Percentiles rank a stretch among this genome's conserved stretches.
phyloP scores from a whole-genome alignment of 805 yeast genomes.

The Pichia nanzhaoensis region DNA sequence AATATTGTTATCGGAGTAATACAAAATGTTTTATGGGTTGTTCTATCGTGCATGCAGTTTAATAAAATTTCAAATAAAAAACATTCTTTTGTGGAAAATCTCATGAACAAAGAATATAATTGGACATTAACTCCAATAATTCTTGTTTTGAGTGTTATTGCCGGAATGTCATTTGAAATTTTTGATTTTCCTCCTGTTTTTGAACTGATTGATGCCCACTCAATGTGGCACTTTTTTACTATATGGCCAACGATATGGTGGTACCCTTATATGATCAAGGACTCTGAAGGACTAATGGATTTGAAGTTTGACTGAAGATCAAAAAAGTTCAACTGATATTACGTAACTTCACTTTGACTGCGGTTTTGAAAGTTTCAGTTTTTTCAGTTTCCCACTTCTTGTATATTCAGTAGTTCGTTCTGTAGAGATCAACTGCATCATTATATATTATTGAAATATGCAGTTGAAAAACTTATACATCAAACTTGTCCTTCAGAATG shows the following conservation, averaged over 20 bases:
- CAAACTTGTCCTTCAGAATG: conserved; percentile 17
- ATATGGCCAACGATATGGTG: conserved; percentile 72
- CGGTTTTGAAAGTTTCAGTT: not conserved
- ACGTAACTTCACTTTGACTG: not conserved
- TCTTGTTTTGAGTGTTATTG: conserved; percentile 44
- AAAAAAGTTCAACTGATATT: not conserved
- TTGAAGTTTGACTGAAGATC: conserved; percentile 20
- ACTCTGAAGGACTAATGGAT: conserved; percentile 32
- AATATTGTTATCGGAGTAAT: conserved; percentile 72
- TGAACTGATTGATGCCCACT: conserved; percentile 80
- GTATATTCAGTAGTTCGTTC: not conserved
- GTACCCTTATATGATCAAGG: conserved; percentile 53
- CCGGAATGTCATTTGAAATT: conserved; percentile 85
- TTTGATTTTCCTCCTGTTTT: conserved; percentile 78
- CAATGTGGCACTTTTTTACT: conserved; percentile 89
- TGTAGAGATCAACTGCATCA: not conserved
- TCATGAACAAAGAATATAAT: conserved; percentile 24
- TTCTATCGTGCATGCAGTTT: conserved; percentile 30
- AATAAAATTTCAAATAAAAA: conserved; percentile 16
- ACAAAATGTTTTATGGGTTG: conserved; percentile 57
- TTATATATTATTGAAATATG: not conserved
- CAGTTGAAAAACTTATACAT: conserved; percentile 14
- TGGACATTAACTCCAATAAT: conserved; percentile 48
- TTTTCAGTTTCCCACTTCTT: not conserved
- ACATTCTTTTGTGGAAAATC: conserved; percentile 16